Base-by-base conservation (phyloP, 495 filamentous ascomycete genomes). In the Jackrogersella minutella region DNA sequence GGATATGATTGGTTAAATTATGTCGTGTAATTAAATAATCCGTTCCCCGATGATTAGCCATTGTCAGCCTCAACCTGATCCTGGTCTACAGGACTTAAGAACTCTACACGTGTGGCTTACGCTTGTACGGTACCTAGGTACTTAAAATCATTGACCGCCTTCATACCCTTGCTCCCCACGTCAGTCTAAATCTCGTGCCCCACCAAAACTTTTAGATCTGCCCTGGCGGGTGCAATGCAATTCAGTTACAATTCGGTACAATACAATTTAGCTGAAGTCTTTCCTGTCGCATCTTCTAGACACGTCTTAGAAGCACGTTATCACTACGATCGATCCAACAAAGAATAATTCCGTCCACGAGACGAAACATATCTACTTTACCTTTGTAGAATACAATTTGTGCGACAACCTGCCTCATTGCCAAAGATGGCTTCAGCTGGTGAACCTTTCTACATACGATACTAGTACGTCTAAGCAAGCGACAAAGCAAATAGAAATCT, bases 401-500 rank as follows among this genome's bases (percentile, higher is more conserved):
- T 1, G 4, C 43, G 46, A 36, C 47, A 58, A 55, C 7, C 39
- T 10, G 11, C 47, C 41, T 41, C 33, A 49, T 40, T 33, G 5
- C 44, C 30, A 68, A 26, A n/a, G 17, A 74, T 74, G 72, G 61
- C 66, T 50, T 63, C 73, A 2, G 26, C 63, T n/a, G 46, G 39
- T 74, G 95, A 99, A 65, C 87, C 89, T 11, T 99, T 99, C 77
- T 99, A 99, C 75, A 79, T 99, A 54, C 88, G 95, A 70, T 99
- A 99, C 83, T 99, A 99, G 93, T 96, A 90, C 57, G 82, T 73
- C 0, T 5, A 44, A 31, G 24, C n/a, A 10, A 47, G 19, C 46
- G 1, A 11, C 36, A 22, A 62, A 39, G 28, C 1, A 16, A 16
- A 47, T 7, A 28, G 5, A 24, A 43, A 11, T 14, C n/a, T 19